Base-by-base conservation (phyloP, 2,329 filamentous ascomycete genomes). In the Pezicula rhizophila region DNA sequence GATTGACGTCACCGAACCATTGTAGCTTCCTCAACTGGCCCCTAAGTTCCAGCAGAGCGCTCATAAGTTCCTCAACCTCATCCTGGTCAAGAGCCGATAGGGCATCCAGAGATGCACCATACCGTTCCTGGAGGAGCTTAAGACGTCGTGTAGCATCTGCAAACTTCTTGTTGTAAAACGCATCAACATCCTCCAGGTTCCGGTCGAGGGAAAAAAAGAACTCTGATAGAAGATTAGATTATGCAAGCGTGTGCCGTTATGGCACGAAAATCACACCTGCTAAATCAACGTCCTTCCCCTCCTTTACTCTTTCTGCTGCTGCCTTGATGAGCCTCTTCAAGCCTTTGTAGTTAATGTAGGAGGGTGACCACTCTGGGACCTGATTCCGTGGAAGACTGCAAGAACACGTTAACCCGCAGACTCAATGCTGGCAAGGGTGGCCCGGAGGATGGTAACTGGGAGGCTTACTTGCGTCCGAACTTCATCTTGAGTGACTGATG, bases 1-100 rank as follows among this genome's bases (percentile, higher is more conserved):
- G 82, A 67, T 99, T 99, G 62, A 97, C 92, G 70, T 97, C 92
- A 44, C 91, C 92, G 65, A 97, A 99, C 91, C 91, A 97, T 67
- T 95, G 88, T 46, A 99, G 74, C 62, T 97, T 97, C 51, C 93
- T 80, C 57, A 97, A 71, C 64, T 95, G 88, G 46, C 84, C 85
- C 49, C 93, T 82, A 52, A 97, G 76, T 68, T 99, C 93, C 28
- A 97, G 78, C 45, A 99, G 74, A 33, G 91, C 90, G 33, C 87
- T 89, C 73, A 95, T 87, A 42, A 97, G 76, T 68, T 99, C 93
- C 66, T 96, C 89, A 39, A 85, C 77, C 69, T 99, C 93, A 64
- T 96, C 89, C 53, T 84, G 79, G 64, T 96, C 92, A 54, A 96
- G 79, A 50, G 80, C 79, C 52, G 87, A 79, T 28, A 84, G 77